Conservation (phyloP, 2,329 filamentous ascomycete genomes). For the Pseudogymnoascus destructans region DNA sequence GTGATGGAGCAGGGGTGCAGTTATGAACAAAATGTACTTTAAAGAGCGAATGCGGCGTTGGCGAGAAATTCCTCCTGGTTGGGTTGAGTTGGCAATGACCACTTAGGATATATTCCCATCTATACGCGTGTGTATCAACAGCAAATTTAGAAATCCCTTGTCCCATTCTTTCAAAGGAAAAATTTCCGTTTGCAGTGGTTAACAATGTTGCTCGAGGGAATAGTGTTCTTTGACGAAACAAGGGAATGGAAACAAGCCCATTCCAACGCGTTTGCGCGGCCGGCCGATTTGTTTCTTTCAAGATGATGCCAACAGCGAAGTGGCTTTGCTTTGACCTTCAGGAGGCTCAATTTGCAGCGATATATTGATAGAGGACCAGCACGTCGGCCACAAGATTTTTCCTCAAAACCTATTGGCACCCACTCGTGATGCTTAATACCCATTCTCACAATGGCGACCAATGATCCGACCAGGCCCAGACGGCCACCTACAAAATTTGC, state of each 20-base stretch:
- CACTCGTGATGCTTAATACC: neutral
- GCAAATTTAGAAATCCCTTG: neutral
- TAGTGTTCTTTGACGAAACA: neutral
- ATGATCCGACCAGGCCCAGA: neutral
- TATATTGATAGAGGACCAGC: neutral
- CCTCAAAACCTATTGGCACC: neutral
- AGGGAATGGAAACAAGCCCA: neutral
- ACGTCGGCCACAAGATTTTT: neutral
- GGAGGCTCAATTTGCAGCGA: neutral
- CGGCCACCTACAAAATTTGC: neutral
- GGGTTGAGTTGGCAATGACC: neutral
- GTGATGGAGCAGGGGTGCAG: neutral
- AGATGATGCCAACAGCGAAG: neutral
- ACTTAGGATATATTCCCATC: neutral
- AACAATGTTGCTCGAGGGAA: neutral
- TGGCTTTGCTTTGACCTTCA: neutral
- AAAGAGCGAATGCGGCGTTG: constrained; percentile 4
- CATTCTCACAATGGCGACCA: neutral
- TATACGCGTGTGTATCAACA: neutral
- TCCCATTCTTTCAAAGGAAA: neutral
- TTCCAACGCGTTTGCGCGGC: neutral
- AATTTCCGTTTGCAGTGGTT: neutral
- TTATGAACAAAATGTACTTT: neutral
- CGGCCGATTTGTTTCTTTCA: neutral
- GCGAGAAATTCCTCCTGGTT: neutral